These are phyloP conservation scores for Drechslerella stenobrocha DNA, from an alignment of 2,329 filamentous ascomycete genomes.

Conservation along the genomic window DNA sequence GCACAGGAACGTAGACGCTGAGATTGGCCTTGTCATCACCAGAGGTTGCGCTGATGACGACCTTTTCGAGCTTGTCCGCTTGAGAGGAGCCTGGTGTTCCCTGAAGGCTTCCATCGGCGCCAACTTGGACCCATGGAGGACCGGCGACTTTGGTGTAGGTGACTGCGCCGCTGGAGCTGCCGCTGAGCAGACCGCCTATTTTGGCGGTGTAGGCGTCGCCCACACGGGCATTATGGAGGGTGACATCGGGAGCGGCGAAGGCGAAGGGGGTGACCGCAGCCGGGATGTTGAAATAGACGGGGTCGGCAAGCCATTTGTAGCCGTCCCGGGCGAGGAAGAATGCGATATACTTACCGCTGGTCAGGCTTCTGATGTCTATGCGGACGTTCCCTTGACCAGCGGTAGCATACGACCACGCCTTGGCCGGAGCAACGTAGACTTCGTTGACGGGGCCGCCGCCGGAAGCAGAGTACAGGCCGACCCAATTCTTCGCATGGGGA, in stretches of 20 bases:
- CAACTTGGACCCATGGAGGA: constrained; percentile 55
- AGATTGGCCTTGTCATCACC: constrained; percentile 53
- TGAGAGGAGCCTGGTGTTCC: constrained; percentile 52
- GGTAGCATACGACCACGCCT: constrained; percentile 55
- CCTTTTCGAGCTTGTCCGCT: constrained; percentile 50
- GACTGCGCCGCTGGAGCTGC: constrained; percentile 50
- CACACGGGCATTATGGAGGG: constrained; percentile 56
- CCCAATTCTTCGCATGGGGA: constrained; percentile 55
- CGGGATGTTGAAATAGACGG: constrained; percentile 54
- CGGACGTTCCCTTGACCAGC: constrained; percentile 68
- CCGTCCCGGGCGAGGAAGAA: constrained; percentile 77
- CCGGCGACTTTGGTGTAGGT: constrained; percentile 53
- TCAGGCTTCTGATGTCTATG: constrained; percentile 78
- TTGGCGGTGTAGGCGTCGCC: constrained; percentile 54
- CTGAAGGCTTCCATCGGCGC: constrained; percentile 54
- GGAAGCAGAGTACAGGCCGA: constrained; percentile 55
- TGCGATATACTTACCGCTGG: constrained; percentile 70
- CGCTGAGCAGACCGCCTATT: constrained; percentile 55
- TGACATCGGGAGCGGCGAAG: constrained; percentile 54
- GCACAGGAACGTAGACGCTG: constrained; percentile 55
- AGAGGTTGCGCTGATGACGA: constrained; percentile 54
- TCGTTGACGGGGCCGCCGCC: constrained; percentile 56
- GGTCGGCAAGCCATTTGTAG: constrained; percentile 56
- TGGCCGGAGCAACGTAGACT: constrained; percentile 52
- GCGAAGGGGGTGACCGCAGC: constrained; percentile 2